Percentiles rank a stretch among this genome's conserved stretches.
phyloP scores from a whole-genome alignment of 192 early-diverging fungal genomes.

The Funneliformis geosporum region DNA sequence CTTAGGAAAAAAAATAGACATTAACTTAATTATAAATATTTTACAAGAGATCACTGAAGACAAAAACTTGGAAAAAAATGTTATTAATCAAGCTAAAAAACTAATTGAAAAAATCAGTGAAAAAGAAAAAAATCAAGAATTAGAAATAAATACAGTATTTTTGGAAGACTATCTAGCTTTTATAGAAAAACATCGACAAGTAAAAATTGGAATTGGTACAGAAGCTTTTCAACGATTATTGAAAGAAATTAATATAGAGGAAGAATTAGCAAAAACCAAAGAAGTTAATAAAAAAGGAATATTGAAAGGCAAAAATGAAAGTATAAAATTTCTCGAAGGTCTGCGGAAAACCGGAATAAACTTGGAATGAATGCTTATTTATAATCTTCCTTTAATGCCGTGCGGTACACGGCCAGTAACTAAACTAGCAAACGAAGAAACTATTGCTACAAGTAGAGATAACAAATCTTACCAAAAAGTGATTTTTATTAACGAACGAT shows the following conservation, averaged over 20 bases:
- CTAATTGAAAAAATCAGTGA: no score
- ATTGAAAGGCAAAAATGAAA: neutral
- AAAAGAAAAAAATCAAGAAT: no score
- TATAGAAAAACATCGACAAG: neutral
- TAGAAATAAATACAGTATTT: neutral
- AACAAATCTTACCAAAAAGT: no score
- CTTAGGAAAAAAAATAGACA: constrained; percentile 14
- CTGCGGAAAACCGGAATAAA: neutral
- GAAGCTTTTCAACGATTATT: constrained; percentile 17
- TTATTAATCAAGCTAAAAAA: constrained; percentile 13
- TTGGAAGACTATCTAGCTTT: constrained; percentile 13
- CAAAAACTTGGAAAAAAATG: neutral
- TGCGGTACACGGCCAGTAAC: constrained; percentile 14
- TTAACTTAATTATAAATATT: neutral
- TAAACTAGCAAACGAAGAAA: constrained; percentile 12
- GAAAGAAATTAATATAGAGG: neutral
- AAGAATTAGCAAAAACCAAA: constrained; percentile 1
- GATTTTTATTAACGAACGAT: neutral
- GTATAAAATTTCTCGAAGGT: neutral
- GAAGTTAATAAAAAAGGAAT: neutral
- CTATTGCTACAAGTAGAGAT: neutral
- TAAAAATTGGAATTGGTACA: constrained; percentile 15
- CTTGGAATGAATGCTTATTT: constrained; percentile 21
- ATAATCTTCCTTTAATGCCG: constrained; percentile 6
- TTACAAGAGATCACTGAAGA: constrained; percentile 12